phyloP scores from a whole-genome alignment of 371 early-diverging fungal species.

The Circinella minor region DNA sequence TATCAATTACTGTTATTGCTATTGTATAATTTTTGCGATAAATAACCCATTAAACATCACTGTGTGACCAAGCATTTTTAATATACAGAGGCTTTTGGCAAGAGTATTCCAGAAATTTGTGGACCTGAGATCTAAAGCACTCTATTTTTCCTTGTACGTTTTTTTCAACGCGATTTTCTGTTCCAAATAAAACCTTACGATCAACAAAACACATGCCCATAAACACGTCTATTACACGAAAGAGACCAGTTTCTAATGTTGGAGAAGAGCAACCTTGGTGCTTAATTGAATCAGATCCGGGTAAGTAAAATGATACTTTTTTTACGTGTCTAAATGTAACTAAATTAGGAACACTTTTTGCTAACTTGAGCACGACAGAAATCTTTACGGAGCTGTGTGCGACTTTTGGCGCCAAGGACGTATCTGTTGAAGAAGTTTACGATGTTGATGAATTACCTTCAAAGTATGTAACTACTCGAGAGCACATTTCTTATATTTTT shows the following conservation, averaged over 20 bases:
- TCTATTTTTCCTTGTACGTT: too few species aligned
- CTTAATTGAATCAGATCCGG: conserved; percentile 28
- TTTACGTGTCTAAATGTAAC: too few species aligned
- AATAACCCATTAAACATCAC: too few species aligned
- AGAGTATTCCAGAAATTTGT: too few species aligned
- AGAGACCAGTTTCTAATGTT: neutral
- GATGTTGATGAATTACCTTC: conserved; percentile 24
- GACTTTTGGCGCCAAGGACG: conserved; percentile 27
- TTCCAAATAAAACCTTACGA: too few species aligned
- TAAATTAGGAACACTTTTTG: too few species aligned
- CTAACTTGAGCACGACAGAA: conserved; percentile 7
- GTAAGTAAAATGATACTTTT: conserved; percentile 8
- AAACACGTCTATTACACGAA: neutral
- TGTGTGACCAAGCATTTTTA: too few species aligned
- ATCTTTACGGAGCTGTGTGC: conserved; percentile 29
- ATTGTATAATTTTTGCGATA: too few species aligned
- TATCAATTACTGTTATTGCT: too few species aligned
- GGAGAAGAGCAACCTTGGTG: conserved; percentile 22
- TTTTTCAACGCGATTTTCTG: too few species aligned
- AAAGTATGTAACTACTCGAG: conserved; percentile 2
- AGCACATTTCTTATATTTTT: neutral
- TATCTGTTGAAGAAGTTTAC: conserved; percentile 37
- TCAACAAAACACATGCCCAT: neutral
- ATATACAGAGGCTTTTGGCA: too few species aligned
- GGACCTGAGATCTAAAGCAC: too few species aligned